Conservation (phyloP, 805 yeast genomes). For the Nakazawaea populi region DNA sequence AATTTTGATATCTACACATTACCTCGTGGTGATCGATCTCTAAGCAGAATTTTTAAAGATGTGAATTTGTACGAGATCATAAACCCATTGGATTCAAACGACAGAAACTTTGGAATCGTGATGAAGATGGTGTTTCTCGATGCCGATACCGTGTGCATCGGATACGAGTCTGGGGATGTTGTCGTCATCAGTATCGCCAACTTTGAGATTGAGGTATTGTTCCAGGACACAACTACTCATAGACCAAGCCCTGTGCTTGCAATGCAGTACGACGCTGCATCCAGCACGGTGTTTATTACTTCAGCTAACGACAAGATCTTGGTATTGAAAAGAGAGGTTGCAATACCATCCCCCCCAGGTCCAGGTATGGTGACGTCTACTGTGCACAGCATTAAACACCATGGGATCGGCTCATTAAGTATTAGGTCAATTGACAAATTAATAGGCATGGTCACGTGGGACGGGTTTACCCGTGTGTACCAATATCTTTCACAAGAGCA, state of each 20-base stretch:
- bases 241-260: constrained; percentile 53
- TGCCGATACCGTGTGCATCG: constrained; percentile 35
- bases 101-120: constrained; percentile 50
- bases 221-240: constrained; percentile 25
- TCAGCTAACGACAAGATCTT: constrained; percentile 40
- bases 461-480: constrained; percentile 36
- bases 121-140: constrained; percentile 47
- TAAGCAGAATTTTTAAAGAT: constrained; percentile 28
- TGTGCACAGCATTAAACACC: constrained; percentile 24
- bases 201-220: constrained; percentile 15
- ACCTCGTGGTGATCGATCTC: constrained; percentile 5
- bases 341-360: too few relatives aligned
- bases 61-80: constrained; percentile 23
- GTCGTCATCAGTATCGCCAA: constrained; percentile 22
- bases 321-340: constrained; percentile 3
- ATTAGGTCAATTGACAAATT: constrained; percentile 16
- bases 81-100: constrained; percentile 15
- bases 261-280: constrained; percentile 24
- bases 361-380: neutral
- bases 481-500: neutral
- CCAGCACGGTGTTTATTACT: constrained; percentile 31
- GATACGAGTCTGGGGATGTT: constrained; percentile 73
- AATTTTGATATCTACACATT: constrained; percentile 55
- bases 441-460: constrained; percentile 44
- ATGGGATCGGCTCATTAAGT: constrained; percentile 28